These are phyloP conservation scores for Fusarium sp. DNA, from an alignment of 2,329 filamentous ascomycete species.

Conservation along the genomic window DNA sequence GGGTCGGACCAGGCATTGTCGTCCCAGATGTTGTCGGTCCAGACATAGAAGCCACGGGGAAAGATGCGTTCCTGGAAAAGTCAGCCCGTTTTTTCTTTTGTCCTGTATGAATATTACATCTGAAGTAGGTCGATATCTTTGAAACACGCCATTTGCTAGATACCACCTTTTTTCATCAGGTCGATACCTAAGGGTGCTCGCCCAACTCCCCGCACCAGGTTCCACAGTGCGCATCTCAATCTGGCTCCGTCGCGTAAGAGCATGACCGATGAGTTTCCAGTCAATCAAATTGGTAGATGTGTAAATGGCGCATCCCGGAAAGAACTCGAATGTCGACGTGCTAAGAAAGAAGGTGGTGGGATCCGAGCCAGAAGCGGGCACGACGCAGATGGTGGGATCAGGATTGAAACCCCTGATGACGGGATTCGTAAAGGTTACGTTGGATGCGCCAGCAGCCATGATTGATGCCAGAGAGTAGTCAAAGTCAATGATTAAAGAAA, in stretches of 20 bases:
- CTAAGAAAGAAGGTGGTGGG: conserved; percentile 65
- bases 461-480: not conserved
- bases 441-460: conserved; percentile 12
- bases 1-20: conserved; percentile 64
- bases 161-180: conserved; percentile 56
- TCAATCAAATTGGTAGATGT: conserved; percentile 64
- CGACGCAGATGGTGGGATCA: conserved; percentile 64
- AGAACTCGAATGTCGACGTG: conserved; percentile 73
- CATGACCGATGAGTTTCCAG: conserved; percentile 66
- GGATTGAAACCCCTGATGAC: conserved; percentile 72
- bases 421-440: conserved; percentile 58
- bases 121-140: conserved; percentile 54
- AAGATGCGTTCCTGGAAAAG: conserved; percentile 56
- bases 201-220: conserved; percentile 63
- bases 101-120: conserved; percentile 41
- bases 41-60: conserved; percentile 66
- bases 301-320: conserved; percentile 71
- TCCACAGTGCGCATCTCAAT: conserved; percentile 65
- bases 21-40: conserved; percentile 65
- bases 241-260: conserved; percentile 62
- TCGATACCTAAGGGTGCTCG: conserved; percentile 60
- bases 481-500: not conserved
- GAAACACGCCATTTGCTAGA: conserved; percentile 58
- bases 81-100: too few species aligned
- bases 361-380: conserved; percentile 45